Conservation (phyloP, 2,329 filamentous ascomycete genomes). For the Alternaria panax region DNA sequence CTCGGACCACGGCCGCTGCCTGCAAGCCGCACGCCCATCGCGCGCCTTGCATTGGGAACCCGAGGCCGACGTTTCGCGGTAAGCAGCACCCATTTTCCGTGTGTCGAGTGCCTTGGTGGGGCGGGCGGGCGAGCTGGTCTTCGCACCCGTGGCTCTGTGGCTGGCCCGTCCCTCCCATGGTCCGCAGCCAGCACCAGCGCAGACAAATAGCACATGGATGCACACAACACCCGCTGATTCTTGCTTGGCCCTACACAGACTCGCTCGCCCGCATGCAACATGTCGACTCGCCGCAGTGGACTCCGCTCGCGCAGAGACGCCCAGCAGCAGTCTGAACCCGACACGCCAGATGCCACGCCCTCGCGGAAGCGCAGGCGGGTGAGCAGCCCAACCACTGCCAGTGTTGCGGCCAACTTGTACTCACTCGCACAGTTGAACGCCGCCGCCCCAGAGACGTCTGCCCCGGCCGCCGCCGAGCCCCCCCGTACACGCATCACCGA, state of each 20-base stretch:
- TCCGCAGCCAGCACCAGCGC: conserved; percentile 9
- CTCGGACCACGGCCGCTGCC: conserved; percentile 6
- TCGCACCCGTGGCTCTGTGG: background rate
- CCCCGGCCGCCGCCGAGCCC: conserved; percentile 28
- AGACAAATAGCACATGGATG: conserved; percentile 5
- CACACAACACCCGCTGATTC: conserved; percentile 26
- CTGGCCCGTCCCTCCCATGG: conserved; percentile 16
- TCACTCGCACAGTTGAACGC: conserved; percentile 46
- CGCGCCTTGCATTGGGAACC: conserved; percentile 8
- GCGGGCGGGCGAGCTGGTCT: conserved; percentile 7
- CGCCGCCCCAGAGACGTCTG: conserved; percentile 31
- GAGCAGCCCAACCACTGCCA: conserved; percentile 33
- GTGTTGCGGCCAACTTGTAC: conserved; percentile 14
- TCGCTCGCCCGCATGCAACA: conserved; percentile 26
- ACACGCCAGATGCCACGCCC: conserved; percentile 58
- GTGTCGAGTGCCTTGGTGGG: conserved; percentile 25
- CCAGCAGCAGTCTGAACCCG: conserved; percentile 48
- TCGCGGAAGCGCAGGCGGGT: conserved; percentile 57
- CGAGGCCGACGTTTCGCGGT: conserved; percentile 16
- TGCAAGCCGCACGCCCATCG: background rate
- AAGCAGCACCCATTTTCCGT: conserved; percentile 17
- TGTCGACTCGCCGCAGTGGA: conserved; percentile 22
- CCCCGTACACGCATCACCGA: conserved; percentile 46
- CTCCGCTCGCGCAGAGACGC: conserved; percentile 34
- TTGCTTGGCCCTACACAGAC: conserved; percentile 8